Evolutionary conservation across 345 rosid species (phyloP), one percentile per base, ranked within the genome.

Genomic region (Luvunga scandens): DNA sequence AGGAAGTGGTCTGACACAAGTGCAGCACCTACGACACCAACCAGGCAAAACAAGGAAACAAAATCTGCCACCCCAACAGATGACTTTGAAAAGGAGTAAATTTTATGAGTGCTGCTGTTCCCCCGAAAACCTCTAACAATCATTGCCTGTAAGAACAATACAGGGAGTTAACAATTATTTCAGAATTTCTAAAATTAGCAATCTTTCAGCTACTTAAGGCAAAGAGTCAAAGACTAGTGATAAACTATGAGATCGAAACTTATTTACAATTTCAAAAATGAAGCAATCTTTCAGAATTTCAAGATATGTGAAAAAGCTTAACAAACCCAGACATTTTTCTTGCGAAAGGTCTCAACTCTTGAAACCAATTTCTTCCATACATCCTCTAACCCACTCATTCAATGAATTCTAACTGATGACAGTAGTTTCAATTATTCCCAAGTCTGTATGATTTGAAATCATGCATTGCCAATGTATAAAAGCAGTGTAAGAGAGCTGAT

Each of bases 51-150:
- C 8, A 90, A 50, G 9, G 99, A 90, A 36, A 90, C 73, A 27
- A 88, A 45, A 85, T 95, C 89, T 36, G 97, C 91, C 9, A 87
- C 42, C 63, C 91, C 85, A 30, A 81, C 25, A 2, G 95, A 84
- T 27, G 97, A 81, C 5, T 86, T 81, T 0, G 93, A 86, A 53
- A 83, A 82, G 75, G 89, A 89, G 86, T 91, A 91, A 39, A 95
- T 86, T 79, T 89, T 87, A 80, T 95, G 94, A 79, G 84, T 79
- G 75, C 80, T 84, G 81, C 97, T 88, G 79, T 95, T 90, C 62
- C 99, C 99, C 80, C 89, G 87, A 81, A 93, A 95, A 36, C 99
- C 99, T 80, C 99, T 88, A 21, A 93, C 90, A 75, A 95, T 95
- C 99, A 95, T 95, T n/a, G 99, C 99, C 99, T 95, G 86, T 39